phyloP scores from a whole-genome alignment of 805 yeast species.

The Metschnikowia henanensis region DNA sequence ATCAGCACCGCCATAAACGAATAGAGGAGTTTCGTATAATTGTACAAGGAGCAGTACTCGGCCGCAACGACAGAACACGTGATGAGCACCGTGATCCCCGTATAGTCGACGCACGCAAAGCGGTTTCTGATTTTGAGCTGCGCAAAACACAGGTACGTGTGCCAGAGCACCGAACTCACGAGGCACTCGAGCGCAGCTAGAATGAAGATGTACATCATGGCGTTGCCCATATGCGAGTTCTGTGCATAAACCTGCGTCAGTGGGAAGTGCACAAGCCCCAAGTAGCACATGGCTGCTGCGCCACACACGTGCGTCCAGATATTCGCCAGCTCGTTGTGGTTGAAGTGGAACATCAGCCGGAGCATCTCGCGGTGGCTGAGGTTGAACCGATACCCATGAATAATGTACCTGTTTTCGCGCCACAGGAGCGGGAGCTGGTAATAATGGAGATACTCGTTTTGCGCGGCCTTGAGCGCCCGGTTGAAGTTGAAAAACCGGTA shows the following conservation, averaged over 20 bases:
- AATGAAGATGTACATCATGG: constrained; percentile 63
- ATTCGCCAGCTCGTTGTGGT: constrained; percentile 88
- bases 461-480: constrained; percentile 33
- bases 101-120: constrained; percentile 92
- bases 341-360: constrained; percentile 53
- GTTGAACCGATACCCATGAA: constrained; percentile 84
- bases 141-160: constrained; percentile 82
- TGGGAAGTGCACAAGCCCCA: constrained; percentile 66
- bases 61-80: constrained; percentile 87
- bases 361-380: constrained; percentile 59
- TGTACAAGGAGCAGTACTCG: constrained; percentile 75
- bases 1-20: constrained; percentile 61
- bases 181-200: constrained; percentile 76
- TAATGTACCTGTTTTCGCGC: constrained; percentile 88
- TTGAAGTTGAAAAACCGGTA: constrained; percentile 40
- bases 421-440: constrained; percentile 90
- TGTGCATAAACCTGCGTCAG: constrained; percentile 46
- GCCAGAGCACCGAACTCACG: constrained; percentile 83
- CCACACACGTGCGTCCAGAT: constrained; percentile 93
- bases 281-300: constrained; percentile 52
- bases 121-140: constrained; percentile 58
- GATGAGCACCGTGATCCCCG: constrained; percentile 89
- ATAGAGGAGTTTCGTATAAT: constrained; percentile 50
- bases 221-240: constrained; percentile 44
- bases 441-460: constrained; percentile 51